These are phyloP conservation scores for Pinus tabuliformis DNA, from an alignment of 75 land plant species.

Conservation along the genomic window DNA sequence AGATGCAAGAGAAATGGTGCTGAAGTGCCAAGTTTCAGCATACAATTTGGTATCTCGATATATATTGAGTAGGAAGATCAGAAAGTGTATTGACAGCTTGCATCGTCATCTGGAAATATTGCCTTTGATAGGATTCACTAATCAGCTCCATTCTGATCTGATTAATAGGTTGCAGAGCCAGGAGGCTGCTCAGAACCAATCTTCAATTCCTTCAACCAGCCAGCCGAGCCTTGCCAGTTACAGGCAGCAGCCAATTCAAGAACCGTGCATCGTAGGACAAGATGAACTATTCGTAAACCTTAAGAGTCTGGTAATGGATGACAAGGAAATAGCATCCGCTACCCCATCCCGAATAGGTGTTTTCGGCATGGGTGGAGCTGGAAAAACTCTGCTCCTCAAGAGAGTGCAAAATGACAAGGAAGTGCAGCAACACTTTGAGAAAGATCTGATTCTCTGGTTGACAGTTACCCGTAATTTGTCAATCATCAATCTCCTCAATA, in stretches of 20 bases:
- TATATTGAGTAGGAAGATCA: neutral
- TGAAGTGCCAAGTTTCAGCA: neutral
- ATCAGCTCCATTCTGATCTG: neutral
- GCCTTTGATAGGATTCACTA: neutral
- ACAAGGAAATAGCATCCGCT: neutral
- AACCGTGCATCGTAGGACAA: neutral
- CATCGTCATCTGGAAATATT: neutral
- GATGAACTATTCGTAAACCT: neutral
- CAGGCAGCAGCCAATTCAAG: neutral
- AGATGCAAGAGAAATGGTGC: neutral
- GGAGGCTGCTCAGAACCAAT: neutral
- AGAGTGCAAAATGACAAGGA: neutral
- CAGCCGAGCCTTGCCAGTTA: neutral
- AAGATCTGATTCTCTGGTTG: neutral
- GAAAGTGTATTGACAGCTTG: neutral
- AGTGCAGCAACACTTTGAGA: neutral
- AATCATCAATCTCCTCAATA: neutral
- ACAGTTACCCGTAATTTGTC: neutral
- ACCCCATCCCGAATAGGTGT: neutral
- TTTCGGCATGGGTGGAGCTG: slow-evolving; percentile 1
- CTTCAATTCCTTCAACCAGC: neutral
- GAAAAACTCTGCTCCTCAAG: neutral
- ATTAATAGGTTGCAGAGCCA: neutral
- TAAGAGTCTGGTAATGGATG: neutral
- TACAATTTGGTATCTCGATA: neutral